Evolutionary conservation across 2,329 filamentous ascomycete genomes (phyloP), one percentile per base, ranked within the genome.

Genomic region (Neopestalotiopsis rosae): DNA sequence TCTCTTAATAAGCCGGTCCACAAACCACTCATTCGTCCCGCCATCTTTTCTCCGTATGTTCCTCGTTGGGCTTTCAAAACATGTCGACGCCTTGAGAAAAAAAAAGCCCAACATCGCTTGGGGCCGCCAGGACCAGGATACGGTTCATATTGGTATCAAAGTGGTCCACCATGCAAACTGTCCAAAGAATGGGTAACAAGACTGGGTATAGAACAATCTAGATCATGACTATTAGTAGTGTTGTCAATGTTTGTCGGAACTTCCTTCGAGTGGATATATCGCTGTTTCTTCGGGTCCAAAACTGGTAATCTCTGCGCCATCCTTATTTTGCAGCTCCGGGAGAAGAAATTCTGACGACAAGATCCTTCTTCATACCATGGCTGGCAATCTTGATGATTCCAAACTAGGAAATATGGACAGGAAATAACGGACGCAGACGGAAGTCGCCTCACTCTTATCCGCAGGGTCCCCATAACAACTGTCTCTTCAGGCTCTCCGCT

Each of bases 331-430:
- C 57, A 24, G 24, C 34, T 32, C 10, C 30, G 30, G 12, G 24
- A 32, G 6, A 12, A 24, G 9, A 64, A 24, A 17, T 14, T 14
- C 30, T 13, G 67, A 24, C 30, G 24, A n/a, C n/a, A n/a, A 24
- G 24, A 38, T 58, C 34, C 20, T 49, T 32, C 1, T 34, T 40
- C 38, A 56, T 30, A 14, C 56, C 40, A 12, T 57, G 30, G 20
- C 28, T 49, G 24, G 32, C 57, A 30, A 68, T 58, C 34, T 75
- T 76, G 17, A 86, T 76, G 1, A 75, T 78, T 1, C 83, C 82
- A 28, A 84, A 76, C 56, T 82, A 81, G 0, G 84, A 84, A 20
- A 86, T 80, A 13, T 79, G 74, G 13, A 28, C 24, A 81, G 0
- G 84, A 84, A 20, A 86, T 80, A 13, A 28, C 79, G 74, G 13